Evolutionary conservation across 2,329 filamentous ascomycete species (phyloP), one percentile per base, ranked within the genome.

Genomic region (Elsinoe necatrix): DNA sequence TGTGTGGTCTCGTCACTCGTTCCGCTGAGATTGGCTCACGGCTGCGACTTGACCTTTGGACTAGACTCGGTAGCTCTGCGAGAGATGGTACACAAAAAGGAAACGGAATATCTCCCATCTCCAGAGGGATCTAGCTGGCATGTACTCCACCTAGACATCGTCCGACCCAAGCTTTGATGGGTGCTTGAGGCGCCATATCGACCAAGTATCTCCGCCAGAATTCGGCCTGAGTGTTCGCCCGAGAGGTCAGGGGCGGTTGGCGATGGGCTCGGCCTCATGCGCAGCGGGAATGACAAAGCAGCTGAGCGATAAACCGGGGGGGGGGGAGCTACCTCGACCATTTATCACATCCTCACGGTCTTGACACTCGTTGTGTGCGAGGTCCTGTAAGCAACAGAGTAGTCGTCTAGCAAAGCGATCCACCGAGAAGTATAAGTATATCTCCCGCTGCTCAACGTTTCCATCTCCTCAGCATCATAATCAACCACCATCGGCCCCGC

Each of bases 401-500:
- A 29, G 27, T 4, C 27, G 27, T 29, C 27, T 9, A 4, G 25
- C n/a, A 20, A 25, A 27, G 20, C 21, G 4, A 45, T 23, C 4
- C 12, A 50, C 4, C 12, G 34, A 31, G 16, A 25, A 31, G 11
- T 52, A 52, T 52, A 52, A 52, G 48, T 52, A 52, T 39, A 18
- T 39, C 11, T n/a, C 20, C 20, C 48, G 6, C 18, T 52, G 20
- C 29, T 31, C 31, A 11, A 37, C 27, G 27, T 29, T 14, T 12
- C 11, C 11, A 23, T 18, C 20, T 20, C 48, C 31, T 39, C 20
- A 35, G 9, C 29, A 52, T 20, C 25, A 37, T 16, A 37, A 21
- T 29, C 16, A 20, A 16, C n/a, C 45, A 29, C n/a, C 31, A 20
- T 39, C 48, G 48, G 29, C 48, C 48, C 48, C 48, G 48, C 48